phyloP scores from a whole-genome alignment of 1,284 basidiomycete species.

The Pisolithus thermaeus region DNA sequence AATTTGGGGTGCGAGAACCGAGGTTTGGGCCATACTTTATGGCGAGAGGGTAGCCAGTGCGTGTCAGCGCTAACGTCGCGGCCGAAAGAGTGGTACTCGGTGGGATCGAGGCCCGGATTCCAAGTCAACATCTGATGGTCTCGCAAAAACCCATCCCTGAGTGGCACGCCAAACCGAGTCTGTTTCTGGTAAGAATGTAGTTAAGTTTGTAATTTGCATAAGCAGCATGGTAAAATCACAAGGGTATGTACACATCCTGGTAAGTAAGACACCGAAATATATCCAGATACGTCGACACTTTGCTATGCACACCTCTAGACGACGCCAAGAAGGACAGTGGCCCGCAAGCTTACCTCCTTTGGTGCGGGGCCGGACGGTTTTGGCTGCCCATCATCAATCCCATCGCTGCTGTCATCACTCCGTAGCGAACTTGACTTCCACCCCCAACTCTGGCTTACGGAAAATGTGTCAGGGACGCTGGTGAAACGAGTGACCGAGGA shows the following conservation, averaged over 20 bases:
- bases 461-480: slow-evolving; percentile 83
- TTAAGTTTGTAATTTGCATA: no score
- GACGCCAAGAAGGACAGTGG: slow-evolving; percentile 69
- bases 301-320: slow-evolving; percentile 36
- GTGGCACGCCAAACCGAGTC: no score
- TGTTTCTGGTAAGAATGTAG: no score
- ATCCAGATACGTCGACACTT: not conserved
- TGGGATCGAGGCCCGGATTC: no score
- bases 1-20: not conserved
- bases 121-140: no score
- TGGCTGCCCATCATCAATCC: slow-evolving; percentile 39
- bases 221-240: no score
- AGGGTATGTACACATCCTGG: no score
- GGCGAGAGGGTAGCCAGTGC: no score
- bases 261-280: not conserved
- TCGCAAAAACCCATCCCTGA: no score
- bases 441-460: slow-evolving; percentile 75
- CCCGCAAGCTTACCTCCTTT: slow-evolving; percentile 59
- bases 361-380: slow-evolving; percentile 24
- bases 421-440: slow-evolving; percentile 70
- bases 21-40: not conserved
- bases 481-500: slow-evolving; percentile 79
- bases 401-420: slow-evolving; percentile 53
- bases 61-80: no score
- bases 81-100: no score